Base-by-base conservation (phyloP, 2,329 filamentous ascomycete species). In the Scedosporium apiospermum region DNA sequence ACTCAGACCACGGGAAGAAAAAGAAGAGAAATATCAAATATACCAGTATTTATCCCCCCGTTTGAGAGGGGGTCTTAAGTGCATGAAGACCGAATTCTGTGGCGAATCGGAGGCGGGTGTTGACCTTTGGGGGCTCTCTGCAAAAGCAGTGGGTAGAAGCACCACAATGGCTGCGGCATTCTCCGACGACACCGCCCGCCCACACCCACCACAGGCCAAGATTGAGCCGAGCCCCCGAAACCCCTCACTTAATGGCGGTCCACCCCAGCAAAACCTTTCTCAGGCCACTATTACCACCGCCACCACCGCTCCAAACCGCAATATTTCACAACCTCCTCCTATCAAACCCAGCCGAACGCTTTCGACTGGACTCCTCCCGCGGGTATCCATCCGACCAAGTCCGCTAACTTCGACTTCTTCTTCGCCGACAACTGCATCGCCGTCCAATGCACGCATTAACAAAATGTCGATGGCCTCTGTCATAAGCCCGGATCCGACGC, bases 381-480 rank as follows among this genome's bases (percentile, higher is more conserved):
- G 61, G 64, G 58, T 64, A 62, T 4, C 65, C 66, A 68, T 64
- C 67, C 66, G 67, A 66, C 67, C 68, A 67, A 62, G 34, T 66
- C 2, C 65, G 62, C 10, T 64, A 70, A 61, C 66, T 14, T 38
- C 10, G 7, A 3, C 30, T 38, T 38, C 10, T 65, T 63, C 68
- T 67, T 63, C 68, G 70, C 49, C 67, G 58, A 62, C 66, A 62
- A 61, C 64, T 67, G 64, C 71, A 67, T 66, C 72, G 69, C 63
- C 71, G 71, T 64, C 73, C 68, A 65, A 70, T 71, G 65, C 73
- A 51, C 70, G 73, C 55, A 71, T 74, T 68, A 76, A 78, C 67
- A 78, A 72, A 66, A 78, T 78, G 72, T 73, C 76, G 62, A 80
- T 82, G 77, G 75, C 79, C 7, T 76, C 78, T 62, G 75, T 78